phyloP scores from a whole-genome alignment of 257 asterid species.

The Solanum tacnaense region DNA sequence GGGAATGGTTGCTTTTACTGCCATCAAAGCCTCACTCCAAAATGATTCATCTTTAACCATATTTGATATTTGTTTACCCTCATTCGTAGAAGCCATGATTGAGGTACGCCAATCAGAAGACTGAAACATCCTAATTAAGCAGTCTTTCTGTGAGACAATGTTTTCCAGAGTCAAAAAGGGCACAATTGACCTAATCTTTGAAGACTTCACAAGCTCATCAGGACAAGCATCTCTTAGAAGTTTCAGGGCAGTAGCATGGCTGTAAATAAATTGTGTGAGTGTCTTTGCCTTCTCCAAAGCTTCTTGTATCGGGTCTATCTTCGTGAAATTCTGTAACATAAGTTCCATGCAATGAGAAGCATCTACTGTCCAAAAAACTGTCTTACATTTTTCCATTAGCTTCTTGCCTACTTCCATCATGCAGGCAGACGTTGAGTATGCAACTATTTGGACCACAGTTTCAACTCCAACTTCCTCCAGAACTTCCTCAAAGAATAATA shows the following conservation, averaged over 20 bases:
- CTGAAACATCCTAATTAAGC: slow-evolving; percentile 16
- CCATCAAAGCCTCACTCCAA: slow-evolving; percentile 30
- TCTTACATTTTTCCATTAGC: slow-evolving; percentile 23
- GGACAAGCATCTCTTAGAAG: slow-evolving; percentile 12
- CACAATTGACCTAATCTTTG: slow-evolving; percentile 11
- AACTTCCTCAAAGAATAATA: slow-evolving; percentile 17
- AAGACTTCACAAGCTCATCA: slow-evolving; percentile 15
- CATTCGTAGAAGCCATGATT: slow-evolving; percentile 3
- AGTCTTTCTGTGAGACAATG: slow-evolving; percentile 21
- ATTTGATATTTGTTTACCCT: slow-evolving; percentile 26
- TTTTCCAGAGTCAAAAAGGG: slow-evolving; percentile 47
- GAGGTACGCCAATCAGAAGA: slow-evolving; percentile 17
- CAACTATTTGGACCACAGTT: slow-evolving; percentile 46
- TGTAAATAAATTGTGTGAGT: slow-evolving; percentile 26
- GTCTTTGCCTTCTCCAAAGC: slow-evolving; percentile 32
- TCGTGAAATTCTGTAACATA: slow-evolving; percentile 37
- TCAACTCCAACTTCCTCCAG: slow-evolving; percentile 30
- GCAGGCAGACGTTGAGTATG: slow-evolving; percentile 34
- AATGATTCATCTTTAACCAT: slow-evolving; percentile 31
- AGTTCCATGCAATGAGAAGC: slow-evolving; percentile 49
- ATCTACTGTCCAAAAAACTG: slow-evolving; percentile 49
- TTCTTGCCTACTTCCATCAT: slow-evolving; percentile 36
- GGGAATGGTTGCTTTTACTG: slow-evolving; percentile 38
- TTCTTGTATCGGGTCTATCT: slow-evolving; percentile 8
- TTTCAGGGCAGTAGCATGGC: slow-evolving; percentile 11